phyloP scores from a whole-genome alignment of 441 rosid species.

The Adansonia rubrostipa region DNA sequence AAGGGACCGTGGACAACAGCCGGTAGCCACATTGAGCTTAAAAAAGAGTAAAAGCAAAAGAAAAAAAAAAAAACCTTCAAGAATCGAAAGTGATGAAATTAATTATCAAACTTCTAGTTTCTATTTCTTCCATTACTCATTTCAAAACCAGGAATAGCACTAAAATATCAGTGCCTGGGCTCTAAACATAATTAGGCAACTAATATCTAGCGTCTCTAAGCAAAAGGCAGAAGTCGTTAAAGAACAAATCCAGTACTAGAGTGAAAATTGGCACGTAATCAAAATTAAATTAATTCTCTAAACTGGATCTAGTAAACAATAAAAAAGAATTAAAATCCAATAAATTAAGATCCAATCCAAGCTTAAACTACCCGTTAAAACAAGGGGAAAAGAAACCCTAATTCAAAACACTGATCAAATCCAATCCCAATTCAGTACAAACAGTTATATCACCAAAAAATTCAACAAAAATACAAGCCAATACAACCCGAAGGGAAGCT shows the following conservation, averaged over 20 bases:
- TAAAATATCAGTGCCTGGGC: neutral
- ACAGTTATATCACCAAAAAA: neutral
- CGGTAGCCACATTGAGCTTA: slow-evolving; percentile 12
- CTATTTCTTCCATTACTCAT: neutral
- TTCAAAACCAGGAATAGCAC: neutral
- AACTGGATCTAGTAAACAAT: slow-evolving; percentile 35
- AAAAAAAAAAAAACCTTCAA: neutral
- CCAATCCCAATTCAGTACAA: slow-evolving; percentile 30
- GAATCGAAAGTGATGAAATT: neutral
- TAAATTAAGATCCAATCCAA: slow-evolving; percentile 40
- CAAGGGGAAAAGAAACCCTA: slow-evolving; percentile 13
- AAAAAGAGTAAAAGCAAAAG: neutral
- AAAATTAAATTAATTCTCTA: neutral
- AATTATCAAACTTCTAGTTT: slow-evolving; percentile 1
- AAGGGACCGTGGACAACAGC: neutral
- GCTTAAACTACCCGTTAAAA: slow-evolving; percentile 24
- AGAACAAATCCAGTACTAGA: slow-evolving; percentile 4
- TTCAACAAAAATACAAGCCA: neutral
- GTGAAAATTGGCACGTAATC: neutral
- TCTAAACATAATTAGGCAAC: slow-evolving; percentile 6
- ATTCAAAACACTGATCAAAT: slow-evolving; percentile 37
- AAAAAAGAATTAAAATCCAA: slow-evolving; percentile 25
- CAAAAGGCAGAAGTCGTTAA: slow-evolving; percentile 7
- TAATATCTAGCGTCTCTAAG: neutral
- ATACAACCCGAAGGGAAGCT: neutral